Evolutionary conservation across 495 filamentous ascomycete genomes (phyloP).

Genomic region (Aspergillus taichungensis): DNA sequence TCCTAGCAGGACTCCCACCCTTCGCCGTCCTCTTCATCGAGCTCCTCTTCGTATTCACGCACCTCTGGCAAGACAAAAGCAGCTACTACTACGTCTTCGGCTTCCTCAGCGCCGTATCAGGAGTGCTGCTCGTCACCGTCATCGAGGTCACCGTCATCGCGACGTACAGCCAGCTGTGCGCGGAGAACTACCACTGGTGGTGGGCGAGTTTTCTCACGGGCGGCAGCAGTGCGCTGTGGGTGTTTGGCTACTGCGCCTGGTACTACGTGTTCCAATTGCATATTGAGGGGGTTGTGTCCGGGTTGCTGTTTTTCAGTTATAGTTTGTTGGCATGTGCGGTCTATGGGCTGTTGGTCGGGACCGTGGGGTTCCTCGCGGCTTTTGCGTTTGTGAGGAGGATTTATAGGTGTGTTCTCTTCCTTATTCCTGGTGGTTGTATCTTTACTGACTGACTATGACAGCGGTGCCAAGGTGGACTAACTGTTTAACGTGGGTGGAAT

Average conservation of each 20-base stretch:
- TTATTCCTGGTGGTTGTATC: not conserved
- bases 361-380: slow-evolving; percentile 78
- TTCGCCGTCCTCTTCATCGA: slow-evolving; percentile 95
- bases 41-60: slow-evolving; percentile 85
- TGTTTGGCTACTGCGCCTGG: slow-evolving; percentile 79
- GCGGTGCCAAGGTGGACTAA: too few species aligned
- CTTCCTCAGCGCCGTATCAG: slow-evolving; percentile 68
- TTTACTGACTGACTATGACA: too few species aligned
- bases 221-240: slow-evolving; percentile 71
- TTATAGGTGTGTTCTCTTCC: slow-evolving; percentile 55
- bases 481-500: too few species aligned
- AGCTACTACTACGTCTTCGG: slow-evolving; percentile 95
- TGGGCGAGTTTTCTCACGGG: slow-evolving; percentile 88
- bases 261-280: slow-evolving; percentile 80
- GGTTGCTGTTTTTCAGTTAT: slow-evolving; percentile 83
- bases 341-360: slow-evolving; percentile 78
- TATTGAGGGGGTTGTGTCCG: slow-evolving; percentile 72
- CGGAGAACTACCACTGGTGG: slow-evolving; percentile 94
- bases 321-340: slow-evolving; percentile 70
- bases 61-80: slow-evolving; percentile 85
- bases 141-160: slow-evolving; percentile 85
- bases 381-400: slow-evolving; percentile 86
- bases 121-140: slow-evolving; percentile 70
- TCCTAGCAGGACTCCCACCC: slow-evolving; percentile 75
- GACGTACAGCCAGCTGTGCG: slow-evolving; percentile 79